Conservation (phyloP, 2,329 filamentous ascomycete genomes). For the Colletotrichum echinochloae region DNA sequence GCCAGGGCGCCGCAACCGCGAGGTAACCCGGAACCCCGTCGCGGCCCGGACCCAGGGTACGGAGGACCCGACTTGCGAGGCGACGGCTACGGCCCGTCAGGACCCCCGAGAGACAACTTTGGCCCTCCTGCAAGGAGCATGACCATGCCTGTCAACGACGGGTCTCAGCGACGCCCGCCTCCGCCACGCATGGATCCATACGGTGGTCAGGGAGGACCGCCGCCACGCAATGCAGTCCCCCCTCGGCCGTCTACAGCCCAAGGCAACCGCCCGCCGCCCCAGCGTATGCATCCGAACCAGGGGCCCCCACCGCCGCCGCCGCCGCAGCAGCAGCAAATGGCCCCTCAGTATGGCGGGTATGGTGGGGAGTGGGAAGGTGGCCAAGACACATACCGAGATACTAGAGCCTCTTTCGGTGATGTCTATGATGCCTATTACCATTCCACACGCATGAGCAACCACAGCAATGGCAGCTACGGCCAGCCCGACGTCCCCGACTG, state of each 20-base stretch:
- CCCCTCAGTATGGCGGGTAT: slow-evolving; percentile 41
- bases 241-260: slow-evolving; percentile 67
- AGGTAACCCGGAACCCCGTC: slow-evolving; percentile 46
- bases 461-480: slow-evolving; percentile 42
- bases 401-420: slow-evolving; percentile 43
- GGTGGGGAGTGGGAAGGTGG: slow-evolving; percentile 48
- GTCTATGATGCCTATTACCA: slow-evolving; percentile 46
- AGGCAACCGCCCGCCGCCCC: slow-evolving; percentile 64
- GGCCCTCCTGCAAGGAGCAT: slow-evolving; percentile 68
- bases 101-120: slow-evolving; percentile 56
- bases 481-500: slow-evolving; percentile 55
- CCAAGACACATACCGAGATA: slow-evolving; percentile 49
- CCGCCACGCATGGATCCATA: slow-evolving; percentile 55
- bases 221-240: slow-evolving; percentile 59
- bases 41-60: slow-evolving; percentile 48
- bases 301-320: slow-evolving; percentile 48
- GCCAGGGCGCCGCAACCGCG: slow-evolving; percentile 49
- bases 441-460: slow-evolving; percentile 45
- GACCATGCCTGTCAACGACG: slow-evolving; percentile 69
- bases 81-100: slow-evolving; percentile 51
- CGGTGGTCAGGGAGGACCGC: slow-evolving; percentile 47
- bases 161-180: slow-evolving; percentile 53
- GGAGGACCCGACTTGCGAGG: slow-evolving; percentile 52
- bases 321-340: slow-evolving; percentile 21
- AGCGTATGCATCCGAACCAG: slow-evolving; percentile 62